These are phyloP conservation scores for Lachancea sp. DNA, from an alignment of 805 yeast genomes.

Conservation along the genomic window DNA sequence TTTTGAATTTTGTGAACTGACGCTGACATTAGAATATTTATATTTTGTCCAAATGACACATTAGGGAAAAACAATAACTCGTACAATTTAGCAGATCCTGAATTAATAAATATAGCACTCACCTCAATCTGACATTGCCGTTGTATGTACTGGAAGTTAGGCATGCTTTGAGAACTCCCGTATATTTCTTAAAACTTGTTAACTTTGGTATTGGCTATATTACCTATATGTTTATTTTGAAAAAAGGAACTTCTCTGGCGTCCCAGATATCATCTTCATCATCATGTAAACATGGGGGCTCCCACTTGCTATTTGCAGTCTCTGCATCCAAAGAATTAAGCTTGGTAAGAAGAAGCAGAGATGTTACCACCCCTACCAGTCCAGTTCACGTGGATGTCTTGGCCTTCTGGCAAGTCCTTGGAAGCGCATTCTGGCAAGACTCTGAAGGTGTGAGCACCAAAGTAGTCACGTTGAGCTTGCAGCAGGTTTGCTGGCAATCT, in stretches of 20 bases:
- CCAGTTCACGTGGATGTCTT: slow-evolving; percentile 96
- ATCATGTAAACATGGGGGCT: neutral
- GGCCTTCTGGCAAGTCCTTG: slow-evolving; percentile 67
- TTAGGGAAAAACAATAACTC: no score
- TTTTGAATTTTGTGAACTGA: slow-evolving; percentile 4
- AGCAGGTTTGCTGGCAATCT: slow-evolving; percentile 94
- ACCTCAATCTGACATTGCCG: no score
- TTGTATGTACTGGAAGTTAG: no score
- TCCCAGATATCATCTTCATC: neutral
- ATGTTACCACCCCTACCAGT: slow-evolving; percentile 98
- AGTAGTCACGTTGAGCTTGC: slow-evolving; percentile 99
- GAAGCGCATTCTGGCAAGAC: slow-evolving; percentile 83
- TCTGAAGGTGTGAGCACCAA: slow-evolving; percentile 98
- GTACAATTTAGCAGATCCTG: no score
- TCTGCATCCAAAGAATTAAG: slow-evolving; percentile 43
- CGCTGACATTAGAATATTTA: slow-evolving; percentile 3
- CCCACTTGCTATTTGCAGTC: neutral
- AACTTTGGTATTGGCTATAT: no score
- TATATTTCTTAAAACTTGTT: no score
- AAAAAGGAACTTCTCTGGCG: neutral
- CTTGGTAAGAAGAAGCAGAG: slow-evolving; percentile 90
- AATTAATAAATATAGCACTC: no score
- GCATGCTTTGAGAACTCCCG: no score
- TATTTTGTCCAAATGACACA: neutral
- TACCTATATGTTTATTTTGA: no score